Evolutionary conservation across 208 protist genomes (phyloP).

Genomic region (Acanthamoeba royreba): DNA sequence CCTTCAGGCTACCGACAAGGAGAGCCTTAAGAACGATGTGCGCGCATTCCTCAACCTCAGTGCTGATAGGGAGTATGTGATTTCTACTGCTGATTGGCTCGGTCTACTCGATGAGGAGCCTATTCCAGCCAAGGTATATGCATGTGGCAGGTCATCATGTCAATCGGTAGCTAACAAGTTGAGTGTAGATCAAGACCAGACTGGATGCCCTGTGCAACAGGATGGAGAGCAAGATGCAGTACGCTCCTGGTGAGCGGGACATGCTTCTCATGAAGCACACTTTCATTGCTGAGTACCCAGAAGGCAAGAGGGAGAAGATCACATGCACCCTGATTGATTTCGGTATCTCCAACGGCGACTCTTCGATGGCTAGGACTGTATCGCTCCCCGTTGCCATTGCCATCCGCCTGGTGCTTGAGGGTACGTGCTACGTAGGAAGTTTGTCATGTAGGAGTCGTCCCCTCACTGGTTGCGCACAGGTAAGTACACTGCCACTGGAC

Average conservation of each 20-base stretch:
- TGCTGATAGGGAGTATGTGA: neutral
- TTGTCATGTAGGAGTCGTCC: no score
- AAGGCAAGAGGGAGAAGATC: conserved; percentile 41
- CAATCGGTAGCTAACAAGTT: neutral
- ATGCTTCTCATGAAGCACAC: conserved; percentile 44
- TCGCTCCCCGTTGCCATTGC: conserved; percentile 27
- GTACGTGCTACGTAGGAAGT: neutral
- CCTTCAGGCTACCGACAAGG: conserved; percentile 8
- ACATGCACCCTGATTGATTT: conserved; percentile 43
- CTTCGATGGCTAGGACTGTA: conserved; percentile 35
- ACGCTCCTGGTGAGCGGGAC: conserved; percentile 27
- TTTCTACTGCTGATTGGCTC: conserved; percentile 11
- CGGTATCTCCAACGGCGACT: conserved; percentile 28
- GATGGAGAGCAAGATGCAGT: conserved; percentile 40
- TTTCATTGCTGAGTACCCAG: conserved; percentile 37
- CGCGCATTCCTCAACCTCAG: neutral
- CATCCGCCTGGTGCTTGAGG: conserved; percentile 37
- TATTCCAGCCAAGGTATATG: neutral
- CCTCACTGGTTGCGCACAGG: no score
- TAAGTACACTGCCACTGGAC: conserved; percentile 7
- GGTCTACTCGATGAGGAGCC: conserved; percentile 36
- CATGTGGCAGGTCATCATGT: no score
- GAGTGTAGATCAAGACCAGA: neutral
- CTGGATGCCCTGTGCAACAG: conserved; percentile 28
- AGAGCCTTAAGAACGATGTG: conserved; percentile 21